Evolutionary conservation across 495 filamentous ascomycete genomes (phyloP).

Genomic region (Rhypophila decipiens): DNA sequence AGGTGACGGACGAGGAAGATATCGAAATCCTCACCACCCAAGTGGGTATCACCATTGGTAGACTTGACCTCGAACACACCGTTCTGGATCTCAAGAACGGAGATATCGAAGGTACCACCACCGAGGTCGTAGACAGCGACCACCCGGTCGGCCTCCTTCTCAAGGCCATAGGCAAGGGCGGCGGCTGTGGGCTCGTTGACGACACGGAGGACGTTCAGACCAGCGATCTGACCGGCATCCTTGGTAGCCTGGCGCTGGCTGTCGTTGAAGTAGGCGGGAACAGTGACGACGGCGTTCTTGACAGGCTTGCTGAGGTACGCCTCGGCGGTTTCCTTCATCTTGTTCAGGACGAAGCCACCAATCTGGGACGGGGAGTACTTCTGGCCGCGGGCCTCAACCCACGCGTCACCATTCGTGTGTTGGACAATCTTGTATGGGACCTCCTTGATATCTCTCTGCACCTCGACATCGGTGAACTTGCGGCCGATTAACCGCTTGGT

Average conservation of each 20-base stretch:
- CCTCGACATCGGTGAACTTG: constrained; percentile 93
- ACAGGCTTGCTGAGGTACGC: constrained; percentile 79
- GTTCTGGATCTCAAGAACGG: constrained; percentile 93
- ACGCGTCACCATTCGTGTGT: constrained; percentile 96
- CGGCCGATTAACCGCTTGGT: constrained; percentile 99
- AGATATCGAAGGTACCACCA: constrained; percentile 99
- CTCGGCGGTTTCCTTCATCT: constrained; percentile 99
- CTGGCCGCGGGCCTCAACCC: constrained; percentile 92
- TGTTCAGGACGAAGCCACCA: constrained; percentile 91
- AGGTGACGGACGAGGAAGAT: constrained; percentile 93
- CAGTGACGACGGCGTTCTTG: constrained; percentile 94
- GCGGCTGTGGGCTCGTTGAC: constrained; percentile 96
- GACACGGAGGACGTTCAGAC: constrained; percentile 92
- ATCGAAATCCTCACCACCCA: constrained; percentile 98
- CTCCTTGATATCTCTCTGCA: constrained; percentile 96
- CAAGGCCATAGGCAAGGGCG: constrained; percentile 88
- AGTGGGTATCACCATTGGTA: constrained; percentile 96
- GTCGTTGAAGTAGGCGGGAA: constrained; percentile 98
- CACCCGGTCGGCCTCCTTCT: constrained; percentile 85
- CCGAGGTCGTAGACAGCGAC: constrained; percentile 97
- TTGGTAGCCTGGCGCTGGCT: constrained; percentile 97
- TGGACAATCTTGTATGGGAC: constrained; percentile 99
- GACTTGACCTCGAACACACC: constrained; percentile 99
- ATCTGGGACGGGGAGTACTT: constrained; percentile 98
- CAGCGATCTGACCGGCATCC: constrained; percentile 93